A percentile compares a stretch with the other conserved stretches of the same genome.
Evolutionary conservation across 2,329 filamentous ascomycete species (phyloP).

Genomic region (Fulvia fulva): DNA sequence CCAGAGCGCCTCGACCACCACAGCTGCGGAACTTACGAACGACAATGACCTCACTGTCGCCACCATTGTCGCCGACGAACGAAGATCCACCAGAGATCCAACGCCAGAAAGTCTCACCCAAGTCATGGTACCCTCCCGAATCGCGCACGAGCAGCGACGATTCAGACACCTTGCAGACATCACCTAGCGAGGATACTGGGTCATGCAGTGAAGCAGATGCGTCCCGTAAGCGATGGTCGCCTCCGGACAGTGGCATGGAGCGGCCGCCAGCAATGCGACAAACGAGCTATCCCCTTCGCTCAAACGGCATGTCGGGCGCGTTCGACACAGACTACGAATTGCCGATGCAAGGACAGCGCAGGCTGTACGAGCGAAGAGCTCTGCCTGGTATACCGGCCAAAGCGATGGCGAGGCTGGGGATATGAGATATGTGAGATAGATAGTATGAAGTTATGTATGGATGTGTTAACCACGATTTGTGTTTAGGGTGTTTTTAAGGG

Average conservation of each 20-base stretch:
- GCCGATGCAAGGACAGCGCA: not conserved
- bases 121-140: not conserved
- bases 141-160: not conserved
- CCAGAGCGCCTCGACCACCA: not conserved
- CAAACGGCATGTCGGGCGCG: not conserved
- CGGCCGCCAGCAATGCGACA: not conserved
- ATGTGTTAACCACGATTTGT: not conserved
- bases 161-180: not conserved
- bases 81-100: not conserved
- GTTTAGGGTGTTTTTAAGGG: too few species aligned
- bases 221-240: not conserved
- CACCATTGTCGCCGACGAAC: not conserved
- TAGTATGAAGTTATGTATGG: not conserved
- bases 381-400: not conserved
- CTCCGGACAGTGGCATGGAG: not conserved
- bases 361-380: not conserved
- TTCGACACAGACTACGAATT: not conserved
- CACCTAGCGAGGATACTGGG: not conserved
- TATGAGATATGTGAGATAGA: not conserved
- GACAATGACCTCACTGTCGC: not conserved
- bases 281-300: not conserved
- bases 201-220: not conserved
- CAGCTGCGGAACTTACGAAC: not conserved
- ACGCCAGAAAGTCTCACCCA: not conserved
- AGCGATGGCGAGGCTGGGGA: not conserved